A percentile compares a stretch with the other conserved stretches of the same genome.
These are phyloP conservation scores for Helminthosporium solani DNA, from an alignment of 2,329 filamentous ascomycete species.

Conservation along the genomic window DNA sequence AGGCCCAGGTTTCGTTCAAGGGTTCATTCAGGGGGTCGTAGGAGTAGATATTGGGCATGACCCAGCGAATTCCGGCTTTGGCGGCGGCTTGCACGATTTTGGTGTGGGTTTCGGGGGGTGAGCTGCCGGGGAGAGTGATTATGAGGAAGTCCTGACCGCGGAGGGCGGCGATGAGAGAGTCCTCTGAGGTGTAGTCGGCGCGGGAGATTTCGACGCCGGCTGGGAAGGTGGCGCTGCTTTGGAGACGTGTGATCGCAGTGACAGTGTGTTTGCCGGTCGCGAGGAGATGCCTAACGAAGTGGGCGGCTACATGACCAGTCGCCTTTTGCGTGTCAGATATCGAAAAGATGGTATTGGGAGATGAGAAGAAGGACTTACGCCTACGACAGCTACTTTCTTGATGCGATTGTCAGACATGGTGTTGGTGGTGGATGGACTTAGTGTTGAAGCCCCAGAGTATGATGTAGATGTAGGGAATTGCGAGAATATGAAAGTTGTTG, in stretches of 20 bases:
- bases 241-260: slow-evolving; percentile 53
- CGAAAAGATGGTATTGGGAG: too few species aligned
- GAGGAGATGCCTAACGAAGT: slow-evolving; percentile 42
- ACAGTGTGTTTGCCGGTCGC: slow-evolving; percentile 48
- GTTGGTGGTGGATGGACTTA: background rate
- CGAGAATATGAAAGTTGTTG: background rate
- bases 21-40: slow-evolving; percentile 23
- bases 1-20: slow-evolving; percentile 1
- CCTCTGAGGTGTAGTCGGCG: slow-evolving; percentile 53
- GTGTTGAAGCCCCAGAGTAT: background rate
- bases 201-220: slow-evolving; percentile 41
- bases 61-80: slow-evolving; percentile 36
- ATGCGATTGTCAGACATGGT: slow-evolving; percentile 23
- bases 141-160: slow-evolving; percentile 42
- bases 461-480: background rate
- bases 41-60: slow-evolving; percentile 40
- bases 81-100: slow-evolving; percentile 33
- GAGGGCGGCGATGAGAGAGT: slow-evolving; percentile 39
- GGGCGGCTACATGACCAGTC: slow-evolving; percentile 39
- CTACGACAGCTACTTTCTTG: slow-evolving; percentile 40
- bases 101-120: slow-evolving; percentile 24
- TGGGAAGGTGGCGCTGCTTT: slow-evolving; percentile 46
- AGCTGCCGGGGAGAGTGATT: slow-evolving; percentile 35
- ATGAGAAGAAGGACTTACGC: slow-evolving; percentile 23
- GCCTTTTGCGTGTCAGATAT: slow-evolving; percentile 22